phyloP scores from a whole-genome alignment of 164 flowering plant genomes.

The Tetrastigma voinierianum region DNA sequence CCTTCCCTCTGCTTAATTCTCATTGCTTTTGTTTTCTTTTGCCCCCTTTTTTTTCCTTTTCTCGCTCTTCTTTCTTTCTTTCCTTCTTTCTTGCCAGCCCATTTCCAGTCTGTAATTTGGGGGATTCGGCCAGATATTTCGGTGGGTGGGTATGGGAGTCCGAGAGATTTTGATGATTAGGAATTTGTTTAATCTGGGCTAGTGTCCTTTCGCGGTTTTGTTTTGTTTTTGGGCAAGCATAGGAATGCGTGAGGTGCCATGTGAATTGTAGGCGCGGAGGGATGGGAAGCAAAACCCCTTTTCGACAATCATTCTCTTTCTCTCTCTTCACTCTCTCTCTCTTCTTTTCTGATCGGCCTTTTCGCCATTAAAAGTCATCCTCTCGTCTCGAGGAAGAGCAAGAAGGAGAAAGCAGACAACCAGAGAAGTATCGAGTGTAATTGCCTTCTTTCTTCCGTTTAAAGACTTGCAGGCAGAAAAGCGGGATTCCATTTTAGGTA shows the following conservation, averaged over 20 bases:
- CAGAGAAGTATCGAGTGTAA: no score
- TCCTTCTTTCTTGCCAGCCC: constrained; percentile 10
- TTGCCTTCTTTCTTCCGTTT: no score
- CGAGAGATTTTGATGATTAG: not conserved
- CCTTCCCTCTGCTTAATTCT: not conserved
- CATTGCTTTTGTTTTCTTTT: constrained; percentile 4
- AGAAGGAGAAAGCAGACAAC: no score
- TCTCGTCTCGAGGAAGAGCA: constrained; percentile 1
- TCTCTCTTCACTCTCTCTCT: not conserved
- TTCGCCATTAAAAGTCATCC: constrained; percentile 9
- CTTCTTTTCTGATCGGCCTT: not conserved
- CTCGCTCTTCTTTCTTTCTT: constrained; percentile 2
- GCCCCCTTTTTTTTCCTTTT: constrained; percentile 1
- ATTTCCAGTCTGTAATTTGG: constrained; percentile 20
- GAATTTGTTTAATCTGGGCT: constrained; percentile 1
- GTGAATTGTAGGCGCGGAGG: constrained; percentile 22
- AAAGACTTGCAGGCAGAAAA: no score
- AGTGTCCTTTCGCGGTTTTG: no score
- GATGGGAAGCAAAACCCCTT: constrained; percentile 19
- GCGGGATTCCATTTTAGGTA: no score
- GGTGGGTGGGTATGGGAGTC: not conserved
- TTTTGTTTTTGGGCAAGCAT: constrained; percentile 1
- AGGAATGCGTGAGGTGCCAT: constrained; percentile 17
- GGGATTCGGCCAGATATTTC: not conserved
- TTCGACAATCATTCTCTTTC: constrained; percentile 22